Base-by-base conservation (phyloP, 2,329 filamentous ascomycete genomes). In the Claviceps lovelessii region DNA sequence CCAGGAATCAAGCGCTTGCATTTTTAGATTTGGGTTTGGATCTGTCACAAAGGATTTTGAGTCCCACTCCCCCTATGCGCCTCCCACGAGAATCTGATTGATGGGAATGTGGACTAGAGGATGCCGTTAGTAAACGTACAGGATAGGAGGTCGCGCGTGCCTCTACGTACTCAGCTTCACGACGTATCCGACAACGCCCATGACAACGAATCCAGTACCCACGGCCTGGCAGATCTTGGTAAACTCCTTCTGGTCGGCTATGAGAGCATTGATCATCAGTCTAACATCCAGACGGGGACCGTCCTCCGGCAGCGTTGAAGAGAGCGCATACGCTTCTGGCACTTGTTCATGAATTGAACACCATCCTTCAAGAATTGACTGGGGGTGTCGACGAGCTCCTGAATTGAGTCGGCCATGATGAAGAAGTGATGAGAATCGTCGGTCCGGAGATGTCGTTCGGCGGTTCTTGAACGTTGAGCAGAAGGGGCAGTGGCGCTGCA, bases 311-410 rank as follows among this genome's bases (percentile, higher is more conserved):
- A n/a, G 15, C 5, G 15, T 37, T 2, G 15, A 37, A 31, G 42
- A n/a, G 28, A 11, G 70, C 76, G n/a, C 48, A 57, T 70, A 80
- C 78, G 79, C 73, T 82, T 83, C 59, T 78, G 79, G 74, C 79
- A 81, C 63, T 77, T 72, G 70, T 76, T 77, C 67, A 82, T 72
- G 71, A 83, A 83, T 61, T 81, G 78, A 57, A 79, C 73, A 65
- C 80, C 79, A 58, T 82, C 79, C 60, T 60, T 77, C 65, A 83
- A 67, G 68, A 85, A 85, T 70, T 85, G 80, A 67, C 75, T 74
- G 62, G 82, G 82, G 67, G 83, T 77, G 61, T 88, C 84, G 66
- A 85, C 77, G 64, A 88, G 73, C 67, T 86, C 82, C 70, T 85
- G 81, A 63, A 86, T 69, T 68, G 84, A 78, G 68, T 86, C 84